Percentiles rank a stretch among this genome's conserved stretches.
Evolutionary conservation across 495 filamentous ascomycete species (phyloP).

Genomic region (Penicillium lagena): DNA sequence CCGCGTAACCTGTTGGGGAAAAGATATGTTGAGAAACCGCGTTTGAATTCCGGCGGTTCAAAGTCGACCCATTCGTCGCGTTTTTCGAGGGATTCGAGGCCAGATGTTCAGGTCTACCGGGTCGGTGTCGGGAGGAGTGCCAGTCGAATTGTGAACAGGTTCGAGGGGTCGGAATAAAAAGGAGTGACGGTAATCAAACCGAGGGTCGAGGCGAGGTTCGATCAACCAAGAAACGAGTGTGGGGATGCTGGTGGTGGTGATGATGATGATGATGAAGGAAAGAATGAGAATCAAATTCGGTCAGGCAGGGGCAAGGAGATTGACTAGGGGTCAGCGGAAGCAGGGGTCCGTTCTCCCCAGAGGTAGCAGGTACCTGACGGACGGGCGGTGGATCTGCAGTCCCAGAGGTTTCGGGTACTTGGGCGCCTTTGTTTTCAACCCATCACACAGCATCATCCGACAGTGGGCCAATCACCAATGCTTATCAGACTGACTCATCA

Average conservation of each 20-base stretch:
- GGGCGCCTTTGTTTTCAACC: too few relatives aligned
- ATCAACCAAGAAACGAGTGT: background rate
- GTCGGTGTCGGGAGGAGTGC: background rate
- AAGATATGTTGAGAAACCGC: slow-evolving; percentile 3
- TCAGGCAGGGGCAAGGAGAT: background rate
- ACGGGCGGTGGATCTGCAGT: too few relatives aligned
- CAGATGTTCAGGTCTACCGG: background rate
- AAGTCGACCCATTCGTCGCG: too few relatives aligned
- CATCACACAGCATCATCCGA: too few relatives aligned
- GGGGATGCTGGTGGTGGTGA: background rate
- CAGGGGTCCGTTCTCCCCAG: slow-evolving; percentile 3
- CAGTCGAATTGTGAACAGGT: slow-evolving; percentile 3
- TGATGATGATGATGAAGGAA: background rate
- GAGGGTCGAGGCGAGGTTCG: too few relatives aligned
- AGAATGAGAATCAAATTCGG: background rate
- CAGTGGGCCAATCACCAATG: background rate
- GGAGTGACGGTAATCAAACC: too few relatives aligned
- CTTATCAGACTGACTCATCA: background rate
- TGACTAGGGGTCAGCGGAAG: background rate
- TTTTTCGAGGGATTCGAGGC: too few relatives aligned
- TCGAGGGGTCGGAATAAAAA: background rate
- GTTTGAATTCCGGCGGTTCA: background rate
- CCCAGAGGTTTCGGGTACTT: too few relatives aligned
- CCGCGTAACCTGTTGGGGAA: slow-evolving; percentile 35
- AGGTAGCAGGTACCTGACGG: background rate